Base-by-base conservation (phyloP, 768 basidiomycete genomes). In the Psilocybe azurescens region DNA sequence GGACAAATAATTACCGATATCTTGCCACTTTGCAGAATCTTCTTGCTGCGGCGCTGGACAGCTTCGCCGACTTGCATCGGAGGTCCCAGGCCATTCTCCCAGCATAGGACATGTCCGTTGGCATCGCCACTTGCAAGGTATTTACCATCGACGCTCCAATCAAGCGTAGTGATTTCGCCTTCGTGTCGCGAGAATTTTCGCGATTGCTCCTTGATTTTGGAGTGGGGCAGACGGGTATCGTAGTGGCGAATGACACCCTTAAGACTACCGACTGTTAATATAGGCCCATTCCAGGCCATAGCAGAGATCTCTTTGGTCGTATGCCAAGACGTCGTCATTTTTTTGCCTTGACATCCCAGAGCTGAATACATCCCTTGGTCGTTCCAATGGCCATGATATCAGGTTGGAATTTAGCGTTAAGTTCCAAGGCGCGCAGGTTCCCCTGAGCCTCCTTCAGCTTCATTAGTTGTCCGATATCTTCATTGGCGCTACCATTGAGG, bases 101-200 rank as follows among this genome's bases (percentile, higher is more conserved):
- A 95, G 64, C 88, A 88, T 69, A 89, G 87, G 16, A 94, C 87
- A 3, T 83, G 82, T 20, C 93, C 92, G 66, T 84, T 84, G 62
- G 87, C 86, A 52, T 93, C 93, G 0, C 91, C 93, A 66, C 87
- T 90, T 3, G 93, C 92, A 24, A 93, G 78, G 29, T 89, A 73
- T 67, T 84, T 81, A 0, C 88, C 87, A 60, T 91, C 86, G 3
- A 76, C 70, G 63, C 88, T 83, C 91, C 91, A 94, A 29, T 81
- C 79, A 36, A 93, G 73, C 46, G 84, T 82, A 38, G 86, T 85
- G 49, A 93, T 87, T 62, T 84, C 79, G 3, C 84, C 83, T 58
- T 88, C 85, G 72, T 95, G 93, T 1, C 90, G 82, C 9, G 83
- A 83, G 53, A 90, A 76, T 69, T 89, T 87, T 63, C 81, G 83